Evolutionary conservation across 2,329 filamentous ascomycete species (phyloP).

Genomic region (Talaromyces sp.): DNA sequence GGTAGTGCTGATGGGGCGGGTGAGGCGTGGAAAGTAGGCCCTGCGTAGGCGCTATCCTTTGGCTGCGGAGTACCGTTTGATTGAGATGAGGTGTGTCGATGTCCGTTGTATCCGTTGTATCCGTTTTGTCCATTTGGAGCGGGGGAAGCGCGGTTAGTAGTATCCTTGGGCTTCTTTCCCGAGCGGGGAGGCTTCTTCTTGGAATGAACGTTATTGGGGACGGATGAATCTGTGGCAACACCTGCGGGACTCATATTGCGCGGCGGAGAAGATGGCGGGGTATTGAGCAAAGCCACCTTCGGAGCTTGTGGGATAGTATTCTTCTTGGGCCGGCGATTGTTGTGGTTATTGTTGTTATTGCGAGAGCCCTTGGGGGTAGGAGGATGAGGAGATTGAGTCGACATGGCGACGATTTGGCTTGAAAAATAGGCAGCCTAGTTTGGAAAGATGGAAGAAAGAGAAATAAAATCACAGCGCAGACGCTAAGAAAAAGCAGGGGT

Average conservation of each 20-base stretch:
- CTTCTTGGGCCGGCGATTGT: slow-evolving; percentile 38
- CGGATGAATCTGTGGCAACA: slow-evolving; percentile 33
- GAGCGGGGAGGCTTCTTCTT: slow-evolving; percentile 43
- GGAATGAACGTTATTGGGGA: slow-evolving; percentile 26
- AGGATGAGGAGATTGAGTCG: slow-evolving; percentile 43
- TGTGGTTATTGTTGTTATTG: slow-evolving; percentile 24
- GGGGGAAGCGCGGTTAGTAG: slow-evolving; percentile 26
- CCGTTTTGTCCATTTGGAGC: slow-evolving; percentile 15
- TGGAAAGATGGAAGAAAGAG: slow-evolving; percentile 28
- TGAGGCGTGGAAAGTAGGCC: slow-evolving; percentile 91
- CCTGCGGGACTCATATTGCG: slow-evolving; percentile 35
- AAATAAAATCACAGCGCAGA: slow-evolving; percentile 17
- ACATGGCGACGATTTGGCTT: slow-evolving; percentile 51
- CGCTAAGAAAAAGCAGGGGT: slow-evolving; percentile 25
- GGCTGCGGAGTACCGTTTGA: slow-evolving; percentile 44
- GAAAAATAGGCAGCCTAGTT: slow-evolving; percentile 54
- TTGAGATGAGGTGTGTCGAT: slow-evolving; percentile 37
- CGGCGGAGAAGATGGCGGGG: slow-evolving; percentile 42
- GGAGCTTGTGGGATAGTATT: slow-evolving; percentile 36
- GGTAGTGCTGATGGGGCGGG: slow-evolving; percentile 88
- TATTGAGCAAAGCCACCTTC: slow-evolving; percentile 33
- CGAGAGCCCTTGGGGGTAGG: slow-evolving; percentile 43
- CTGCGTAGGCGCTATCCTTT: slow-evolving; percentile 67
- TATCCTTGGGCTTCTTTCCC: slow-evolving; percentile 39
- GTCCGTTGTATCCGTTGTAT: slow-evolving; percentile 19